Base-by-base conservation (phyloP, 2,329 filamentous ascomycete species). In the Colletotrichum theobromicola region DNA sequence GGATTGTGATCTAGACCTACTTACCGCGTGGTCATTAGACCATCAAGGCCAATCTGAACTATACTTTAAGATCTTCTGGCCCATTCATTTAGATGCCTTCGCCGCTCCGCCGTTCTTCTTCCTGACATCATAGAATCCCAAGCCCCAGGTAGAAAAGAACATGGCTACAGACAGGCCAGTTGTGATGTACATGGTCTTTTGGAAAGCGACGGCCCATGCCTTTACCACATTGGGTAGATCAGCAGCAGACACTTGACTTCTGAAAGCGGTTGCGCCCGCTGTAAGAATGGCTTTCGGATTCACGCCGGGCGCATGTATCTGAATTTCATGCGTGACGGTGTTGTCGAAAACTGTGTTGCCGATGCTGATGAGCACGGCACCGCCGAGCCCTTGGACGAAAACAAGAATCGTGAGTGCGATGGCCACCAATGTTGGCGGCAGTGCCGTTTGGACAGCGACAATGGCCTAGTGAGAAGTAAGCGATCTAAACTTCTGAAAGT, bases 91-190 rank as follows among this genome's bases (percentile, higher is more conserved):
- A 26, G 57, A 7, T 15, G 8, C 57, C 24, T 60, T 26, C 4
- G 28, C 63, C 4, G 18, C 15, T 5, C n/a, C 42, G 9, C 21
- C 21, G 2, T 76, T 65, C 75, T 82, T 83, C 77, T 85, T 84
- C 50, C 86, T 83, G 34, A 88, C 80, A 75, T 86, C 84, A 18
- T 83, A 83, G 82, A 85, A 87, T 1, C 87, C 88, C 76, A 89
- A 82, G 0, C 86, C 87, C 77, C 84, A 86, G 1, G 82, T 79
- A 4, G 82, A 80, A 1, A 85, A 21, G n/a, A 88, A 83, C 70
- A 79, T 77, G 4, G 63, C 76, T 30, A 75, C 79, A 6, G 80
- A 79, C 18, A 82, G 69, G 0, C 80, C 84, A 1, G 82, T 80
- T 10, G 81, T 80, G 26, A 79, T 77, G 53, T 81, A 79, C 70